phyloP scores from a whole-genome alignment of 495 filamentous ascomycete species.

The Aspergillus panamensis region DNA sequence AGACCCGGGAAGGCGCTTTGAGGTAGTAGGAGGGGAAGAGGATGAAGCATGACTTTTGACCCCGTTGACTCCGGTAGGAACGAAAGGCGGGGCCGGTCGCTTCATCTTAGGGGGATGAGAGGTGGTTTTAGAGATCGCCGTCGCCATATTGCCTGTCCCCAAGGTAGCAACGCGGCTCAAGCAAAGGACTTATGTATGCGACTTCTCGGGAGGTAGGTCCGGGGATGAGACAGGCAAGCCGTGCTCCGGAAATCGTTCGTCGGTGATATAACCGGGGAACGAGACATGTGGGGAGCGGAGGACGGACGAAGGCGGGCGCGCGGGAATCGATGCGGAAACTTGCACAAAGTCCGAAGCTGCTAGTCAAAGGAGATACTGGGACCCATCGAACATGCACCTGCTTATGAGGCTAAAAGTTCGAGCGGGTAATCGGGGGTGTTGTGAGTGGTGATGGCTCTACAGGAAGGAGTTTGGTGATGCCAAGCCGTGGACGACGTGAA shows the following conservation, averaged over 20 bases:
- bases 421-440: conserved; percentile 19
- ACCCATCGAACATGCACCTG: conserved; percentile 30
- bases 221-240: conserved; percentile 30
- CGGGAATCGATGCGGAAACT: conserved; percentile 27
- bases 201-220: conserved; percentile 28
- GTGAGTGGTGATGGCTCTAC: conserved; percentile 24
- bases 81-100: conserved; percentile 64
- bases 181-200: conserved; percentile 23
- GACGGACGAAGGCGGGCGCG: conserved; percentile 28
- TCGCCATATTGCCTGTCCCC: conserved; percentile 42
- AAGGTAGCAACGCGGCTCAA: conserved; percentile 22
- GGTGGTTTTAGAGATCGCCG: conserved; percentile 53
- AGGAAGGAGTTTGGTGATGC: conserved; percentile 41
- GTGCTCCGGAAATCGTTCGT: conserved; percentile 36
- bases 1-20: conserved; percentile 55
- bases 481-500: conserved; percentile 41
- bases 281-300: conserved; percentile 52
- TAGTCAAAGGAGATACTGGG: conserved; percentile 23
- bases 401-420: conserved; percentile 18
- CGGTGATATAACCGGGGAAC: conserved; percentile 47
- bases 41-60: conserved; percentile 60
- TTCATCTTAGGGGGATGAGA: conserved; percentile 66
- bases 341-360: conserved; percentile 23
- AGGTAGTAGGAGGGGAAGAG: conserved; percentile 62
- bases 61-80: conserved; percentile 61